Base-by-base conservation (phyloP, 345 rosid species). In the Bruguiera parviflora region DNA sequence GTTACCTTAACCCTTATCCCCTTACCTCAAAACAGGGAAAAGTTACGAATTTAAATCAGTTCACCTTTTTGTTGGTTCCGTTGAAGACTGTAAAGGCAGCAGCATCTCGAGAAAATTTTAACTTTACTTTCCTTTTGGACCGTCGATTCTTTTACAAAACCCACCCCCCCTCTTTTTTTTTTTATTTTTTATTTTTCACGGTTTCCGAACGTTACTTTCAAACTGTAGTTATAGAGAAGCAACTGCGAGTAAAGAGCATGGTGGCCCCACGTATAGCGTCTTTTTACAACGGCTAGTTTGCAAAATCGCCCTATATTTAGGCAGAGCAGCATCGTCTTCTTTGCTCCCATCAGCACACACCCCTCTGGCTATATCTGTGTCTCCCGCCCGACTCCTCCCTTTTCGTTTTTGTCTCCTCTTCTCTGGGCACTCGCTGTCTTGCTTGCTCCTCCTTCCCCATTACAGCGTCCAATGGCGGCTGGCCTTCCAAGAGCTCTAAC, bases 251-350 rank as follows among this genome's bases (percentile, higher is more conserved):
- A 4, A 13, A n/a, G 7, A 58, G 16, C 57, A 49, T 1, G 53
- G 47, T 37, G 33, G 29, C 52, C 25, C 73, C 43, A 35, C 65
- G 15, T 22, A 5, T 0, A 25, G 9, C 3, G 31, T 47, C 33
- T 56, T 52, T 66, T 27, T 18, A 51, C 51, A 72, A 72, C 76
- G 76, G 76, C 71, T 72, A 72, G 29, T 66, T 66, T 65, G 52
- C 61, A 25, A 10, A 21, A 18, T 20, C 66, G 18, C 47, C 70
- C 35, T 3, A 43, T 43, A 43, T 43, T 43, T 13, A 43, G 49
- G 59, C 35, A 13, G 33, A 18, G 4, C 6, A 19, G 6, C 5
- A 53, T 33, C 37, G 5, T 3, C 5, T 19, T 11, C 22, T 5
- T 24, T 3, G 22, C 22, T 25, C 2, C 60, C n/a, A 31, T 39